Conservation (phyloP, 2,329 filamentous ascomycete genomes). For the Tothia fuscella region DNA sequence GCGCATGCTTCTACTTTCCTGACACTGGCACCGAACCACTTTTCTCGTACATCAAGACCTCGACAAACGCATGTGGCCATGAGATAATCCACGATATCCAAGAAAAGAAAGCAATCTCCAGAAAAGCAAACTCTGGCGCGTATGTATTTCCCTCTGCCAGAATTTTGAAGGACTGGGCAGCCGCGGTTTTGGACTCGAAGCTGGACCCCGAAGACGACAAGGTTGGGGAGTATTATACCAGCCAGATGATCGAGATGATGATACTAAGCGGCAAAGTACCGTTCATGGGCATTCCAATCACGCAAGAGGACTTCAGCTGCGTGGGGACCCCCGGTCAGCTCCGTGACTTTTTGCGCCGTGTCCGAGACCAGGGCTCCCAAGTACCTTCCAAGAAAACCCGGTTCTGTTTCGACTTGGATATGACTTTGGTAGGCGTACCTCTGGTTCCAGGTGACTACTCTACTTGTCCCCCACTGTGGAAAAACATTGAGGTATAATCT, state of each 20-base stretch:
- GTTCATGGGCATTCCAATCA: slow-evolving; percentile 1
- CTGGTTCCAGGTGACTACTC: background rate
- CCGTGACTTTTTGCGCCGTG: background rate
- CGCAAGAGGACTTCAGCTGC: background rate
- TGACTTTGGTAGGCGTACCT: background rate
- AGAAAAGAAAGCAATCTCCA: background rate
- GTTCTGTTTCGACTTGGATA: background rate
- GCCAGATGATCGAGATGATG: background rate
- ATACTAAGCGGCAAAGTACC: background rate
- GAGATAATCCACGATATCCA: background rate
- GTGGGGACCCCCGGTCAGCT: background rate
- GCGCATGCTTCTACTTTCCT: background rate
- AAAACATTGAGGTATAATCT: slow-evolving; percentile 1
- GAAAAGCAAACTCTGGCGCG: slow-evolving; percentile 1
- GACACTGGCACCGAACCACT: background rate
- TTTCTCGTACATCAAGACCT: background rate
- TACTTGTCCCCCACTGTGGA: background rate
- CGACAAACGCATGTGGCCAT: background rate
- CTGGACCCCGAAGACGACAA: background rate
- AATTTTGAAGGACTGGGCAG: background rate
- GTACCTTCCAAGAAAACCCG: background rate
- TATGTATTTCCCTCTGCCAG: background rate
- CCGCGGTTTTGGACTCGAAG: background rate
- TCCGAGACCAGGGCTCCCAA: background rate
- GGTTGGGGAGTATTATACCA: background rate